Evolutionary conservation across 1,284 basidiomycete species (phyloP), one percentile per base, ranked within the genome.

Genomic region (Microbotryomycetes sp.): DNA sequence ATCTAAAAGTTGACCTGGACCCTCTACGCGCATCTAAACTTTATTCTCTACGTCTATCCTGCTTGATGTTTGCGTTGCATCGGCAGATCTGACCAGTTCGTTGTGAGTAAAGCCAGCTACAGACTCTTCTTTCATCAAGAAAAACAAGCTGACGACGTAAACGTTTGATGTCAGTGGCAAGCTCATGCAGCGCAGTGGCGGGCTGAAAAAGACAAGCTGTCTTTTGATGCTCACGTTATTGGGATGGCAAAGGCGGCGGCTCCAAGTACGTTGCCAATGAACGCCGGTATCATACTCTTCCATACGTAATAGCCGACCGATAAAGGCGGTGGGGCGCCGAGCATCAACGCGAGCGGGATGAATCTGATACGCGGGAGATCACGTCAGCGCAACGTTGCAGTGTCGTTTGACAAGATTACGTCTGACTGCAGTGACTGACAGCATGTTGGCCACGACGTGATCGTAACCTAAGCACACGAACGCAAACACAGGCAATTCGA

Each of bases 401-500:
- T 84, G 79, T 86, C 82, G 54, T 88, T 86, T n/a, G 84, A 79
- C 54, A 87, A 74, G 6, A n/a, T n/a, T n/a, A n/a, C n/a, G n/a
- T n/a, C n/a, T n/a, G n/a, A n/a, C n/a, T n/a, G n/a, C n/a, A n/a
- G 85, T 83, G 5, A 87, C 76, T 9, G 82, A 85, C 73, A 84
- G 87, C 86, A 87, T 88, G 72, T 65, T 67, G 9, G 66, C 67
- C 5, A 69, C 67, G 24, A 70, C 84, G 77, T 88, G 87, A 70
- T 88, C 86, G 69, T 79, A 88, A 15, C 81, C 81, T 61, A 83
- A 84, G 0, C 85, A 78, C 5, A 87, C 86, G 70, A 88, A 89
- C 35, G 85, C 82, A 81, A 85, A 87, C 64, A 88, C 87, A 6
- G 87, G 87, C 61, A 88, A 82, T 84, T 85, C 88, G 48, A 82